Percentiles rank a stretch among this genome's conserved stretches.
phyloP scores from a whole-genome alignment of 2,329 filamentous ascomycete species.

The Zalaria obscura region DNA sequence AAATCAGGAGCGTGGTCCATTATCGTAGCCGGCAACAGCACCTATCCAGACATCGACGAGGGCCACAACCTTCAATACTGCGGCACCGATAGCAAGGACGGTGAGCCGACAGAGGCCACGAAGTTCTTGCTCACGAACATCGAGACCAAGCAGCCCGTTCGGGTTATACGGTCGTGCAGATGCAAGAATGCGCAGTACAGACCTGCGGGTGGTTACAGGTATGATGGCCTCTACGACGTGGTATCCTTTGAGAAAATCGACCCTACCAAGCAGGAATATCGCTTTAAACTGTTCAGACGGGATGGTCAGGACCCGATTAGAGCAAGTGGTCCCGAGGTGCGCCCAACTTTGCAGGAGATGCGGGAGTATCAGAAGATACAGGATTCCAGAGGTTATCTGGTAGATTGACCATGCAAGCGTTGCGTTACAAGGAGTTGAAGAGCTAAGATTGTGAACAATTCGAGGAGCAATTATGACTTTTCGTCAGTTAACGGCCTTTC shows the following conservation, averaged over 20 bases:
- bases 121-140: constrained; percentile 27
- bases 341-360: constrained; percentile 29
- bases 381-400: no score
- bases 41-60: constrained; percentile 35
- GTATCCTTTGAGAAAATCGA: constrained; percentile 24
- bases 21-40: constrained; percentile 31
- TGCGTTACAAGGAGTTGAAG: no score
- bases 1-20: constrained; percentile 42
- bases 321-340: constrained; percentile 22
- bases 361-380: constrained; percentile 5
- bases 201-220: constrained; percentile 36
- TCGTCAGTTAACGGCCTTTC: no score
- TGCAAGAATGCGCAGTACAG: constrained; percentile 25
- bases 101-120: constrained; percentile 24
- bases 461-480: no score
- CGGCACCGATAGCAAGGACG: constrained; percentile 30
- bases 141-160: constrained; percentile 24
- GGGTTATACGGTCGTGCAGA: constrained; percentile 36
- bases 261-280: constrained; percentile 24
- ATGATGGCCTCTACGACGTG: constrained; percentile 43
- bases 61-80: constrained; percentile 37
- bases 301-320: constrained; percentile 34
- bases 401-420: no score
- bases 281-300: constrained; percentile 33
- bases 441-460: no score